These are phyloP conservation scores for Digitaria exilis DNA, from an alignment of 202 grass and related monocot species.

Conservation along the genomic window DNA sequence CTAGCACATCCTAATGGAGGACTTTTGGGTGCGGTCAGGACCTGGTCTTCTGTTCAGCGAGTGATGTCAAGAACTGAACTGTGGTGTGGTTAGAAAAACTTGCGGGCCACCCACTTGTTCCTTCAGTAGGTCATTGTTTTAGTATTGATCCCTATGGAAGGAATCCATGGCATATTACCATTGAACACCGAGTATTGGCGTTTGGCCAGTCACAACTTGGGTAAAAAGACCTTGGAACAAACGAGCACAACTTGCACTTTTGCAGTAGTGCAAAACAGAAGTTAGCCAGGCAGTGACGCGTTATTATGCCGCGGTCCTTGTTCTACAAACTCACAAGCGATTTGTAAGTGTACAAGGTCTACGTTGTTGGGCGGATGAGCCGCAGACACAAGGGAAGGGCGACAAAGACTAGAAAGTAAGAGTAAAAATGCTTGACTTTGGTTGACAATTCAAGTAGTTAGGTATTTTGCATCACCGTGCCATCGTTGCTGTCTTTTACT, in stretches of 20 bases:
- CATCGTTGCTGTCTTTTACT: neutral
- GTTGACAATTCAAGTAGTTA: neutral
- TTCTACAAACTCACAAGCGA: neutral
- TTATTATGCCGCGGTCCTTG: neutral
- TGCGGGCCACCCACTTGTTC: neutral
- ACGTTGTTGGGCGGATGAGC: neutral
- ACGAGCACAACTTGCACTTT: neutral
- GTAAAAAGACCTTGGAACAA: neutral
- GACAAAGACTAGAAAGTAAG: neutral
- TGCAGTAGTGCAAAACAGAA: neutral
- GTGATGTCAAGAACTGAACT: neutral
- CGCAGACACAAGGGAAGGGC: neutral
- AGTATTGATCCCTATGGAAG: neutral
- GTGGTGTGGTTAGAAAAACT: neutral
- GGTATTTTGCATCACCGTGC: neutral
- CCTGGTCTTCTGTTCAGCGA: conserved; percentile 16
- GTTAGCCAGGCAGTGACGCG: neutral
- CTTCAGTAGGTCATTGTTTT: neutral
- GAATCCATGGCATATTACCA: neutral
- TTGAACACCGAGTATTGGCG: neutral
- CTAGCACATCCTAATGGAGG: neutral
- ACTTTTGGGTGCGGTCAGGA: conserved; percentile 23
- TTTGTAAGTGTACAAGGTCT: neutral
- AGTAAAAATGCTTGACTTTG: neutral
- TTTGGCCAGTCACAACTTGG: conserved; percentile 10